These are phyloP conservation scores for Chlamydomonas incerta DNA, from an alignment of 139 green algal genomes.

Conservation along the genomic window DNA sequence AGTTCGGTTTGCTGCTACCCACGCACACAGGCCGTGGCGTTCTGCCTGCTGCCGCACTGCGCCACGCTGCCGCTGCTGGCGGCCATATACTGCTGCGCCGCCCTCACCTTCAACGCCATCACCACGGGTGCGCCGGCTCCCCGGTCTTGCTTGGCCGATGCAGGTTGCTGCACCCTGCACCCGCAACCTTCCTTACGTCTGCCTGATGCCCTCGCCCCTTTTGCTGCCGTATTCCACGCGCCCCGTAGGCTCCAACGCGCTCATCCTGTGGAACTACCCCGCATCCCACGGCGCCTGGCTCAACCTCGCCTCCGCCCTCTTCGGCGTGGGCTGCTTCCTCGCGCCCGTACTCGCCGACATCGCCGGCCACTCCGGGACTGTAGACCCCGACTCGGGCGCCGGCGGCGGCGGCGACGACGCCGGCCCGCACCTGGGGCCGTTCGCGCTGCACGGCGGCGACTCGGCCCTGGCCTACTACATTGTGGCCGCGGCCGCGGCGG, in stretches of 20 bases:
- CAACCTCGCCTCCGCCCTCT: constrained; percentile 35
- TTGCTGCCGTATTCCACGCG: background rate
- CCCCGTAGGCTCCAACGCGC: constrained; percentile 15
- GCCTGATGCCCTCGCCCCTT: background rate
- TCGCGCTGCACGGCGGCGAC: background rate
- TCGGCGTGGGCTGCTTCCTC: constrained; percentile 37
- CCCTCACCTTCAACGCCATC: constrained; percentile 40
- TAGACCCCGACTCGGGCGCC: background rate
- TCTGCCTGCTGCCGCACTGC: constrained; percentile 21
- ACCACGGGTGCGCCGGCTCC: constrained; percentile 21
- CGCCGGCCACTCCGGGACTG: background rate
- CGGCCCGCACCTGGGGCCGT: background rate
- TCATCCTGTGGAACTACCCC: constrained; percentile 38
- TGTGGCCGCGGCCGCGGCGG: background rate
- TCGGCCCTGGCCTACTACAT: constrained; percentile 20
- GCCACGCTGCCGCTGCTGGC: constrained; percentile 9
- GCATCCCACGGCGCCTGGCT: constrained; percentile 33
- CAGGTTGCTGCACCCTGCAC: too few species aligned
- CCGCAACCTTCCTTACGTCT: background rate
- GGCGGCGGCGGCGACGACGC: background rate
- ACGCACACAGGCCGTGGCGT: background rate
- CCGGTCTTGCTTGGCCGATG: too few species aligned
- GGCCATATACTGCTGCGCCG: constrained; percentile 3
- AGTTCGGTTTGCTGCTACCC: background rate
- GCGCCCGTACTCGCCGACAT: constrained; percentile 19